A percentile compares a stretch with the other conserved stretches of the same genome.
Evolutionary conservation across 257 asterid genomes (phyloP).

Genomic region (Verbena officinalis): DNA sequence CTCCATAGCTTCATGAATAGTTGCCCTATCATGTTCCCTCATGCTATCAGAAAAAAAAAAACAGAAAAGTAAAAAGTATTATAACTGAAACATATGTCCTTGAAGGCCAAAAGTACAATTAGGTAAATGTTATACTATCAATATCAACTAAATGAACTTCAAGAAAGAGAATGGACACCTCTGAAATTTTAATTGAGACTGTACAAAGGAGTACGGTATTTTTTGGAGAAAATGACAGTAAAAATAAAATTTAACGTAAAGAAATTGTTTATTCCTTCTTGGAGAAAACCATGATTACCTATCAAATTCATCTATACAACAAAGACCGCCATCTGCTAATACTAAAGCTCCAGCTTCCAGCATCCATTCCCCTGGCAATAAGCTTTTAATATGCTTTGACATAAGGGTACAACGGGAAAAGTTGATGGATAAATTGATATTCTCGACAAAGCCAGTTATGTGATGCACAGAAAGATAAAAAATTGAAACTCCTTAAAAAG

Average conservation of each 20-base stretch:
- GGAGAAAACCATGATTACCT: conserved; percentile 48
- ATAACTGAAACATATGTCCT: neutral
- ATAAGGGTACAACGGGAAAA: conserved; percentile 23
- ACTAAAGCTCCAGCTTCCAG: conserved; percentile 99
- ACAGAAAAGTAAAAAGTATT: conserved; percentile 15
- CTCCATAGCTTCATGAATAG: conserved; percentile 99
- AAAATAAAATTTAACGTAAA: neutral
- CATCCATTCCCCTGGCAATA: conserved; percentile 92
- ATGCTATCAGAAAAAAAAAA: conserved; percentile 59
- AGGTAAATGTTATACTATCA: neutral
- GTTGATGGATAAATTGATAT: conserved; percentile 1
- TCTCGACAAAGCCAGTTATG: neutral
- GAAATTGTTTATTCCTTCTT: neutral
- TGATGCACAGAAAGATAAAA: neutral
- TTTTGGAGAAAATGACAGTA: neutral
- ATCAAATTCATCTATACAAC: conserved; percentile 98
- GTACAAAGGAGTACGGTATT: conserved; percentile 7
- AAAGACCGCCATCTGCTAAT: conserved; percentile 97
- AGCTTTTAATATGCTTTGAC: conserved; percentile 15
- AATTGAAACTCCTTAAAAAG: conserved; percentile 17
- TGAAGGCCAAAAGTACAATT: neutral
- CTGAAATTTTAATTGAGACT: neutral
- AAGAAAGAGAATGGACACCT: neutral
- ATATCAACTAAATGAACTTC: conserved; percentile 22
- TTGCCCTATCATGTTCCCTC: conserved; percentile 96